Base-by-base conservation (phyloP, 495 filamentous ascomycete species). In the Penicillium maclennaniae region DNA sequence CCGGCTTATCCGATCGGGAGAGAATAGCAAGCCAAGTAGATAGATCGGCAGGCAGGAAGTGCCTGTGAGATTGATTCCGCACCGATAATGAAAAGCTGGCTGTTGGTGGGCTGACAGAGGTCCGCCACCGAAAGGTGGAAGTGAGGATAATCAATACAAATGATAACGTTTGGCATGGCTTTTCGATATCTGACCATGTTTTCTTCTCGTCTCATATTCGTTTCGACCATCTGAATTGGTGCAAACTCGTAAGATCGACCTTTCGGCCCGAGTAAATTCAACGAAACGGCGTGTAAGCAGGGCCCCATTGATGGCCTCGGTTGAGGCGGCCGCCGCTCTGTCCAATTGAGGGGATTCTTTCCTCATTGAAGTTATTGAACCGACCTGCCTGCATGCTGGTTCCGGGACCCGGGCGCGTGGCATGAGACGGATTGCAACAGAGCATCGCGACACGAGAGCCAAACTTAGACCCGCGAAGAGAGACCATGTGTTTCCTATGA, bases 371-470 rank as follows among this genome's bases (percentile, higher is more conserved):
- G 51, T 83, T 81, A 58, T 67, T 71, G 59, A 71, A 83, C 51
- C 83, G 80, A 48, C 75, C 76, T 43, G 79, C 73, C 66, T 79
- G 85, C 62, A 80, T 72, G 10, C 88, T 84, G 45, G 83, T 83
- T 36, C 87, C 87, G 49, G 91, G 90, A 36, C 90, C 89, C 28
- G 91, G 89, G 42, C 91, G 88, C 56, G 88, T 95, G 34, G 87
- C 79, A 56, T 87, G 81, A 25, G 87, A 87, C 28, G 91, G 92
- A 65, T 97, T 97, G 75, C 90, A 96, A 73, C 95, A 97, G 51
- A 97, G 88, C 91, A 97, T 97, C 44, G 92, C 93, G 41, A 97
- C 93, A 46, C 93, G 89, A 51, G 93, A 97, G 51, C 93, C 93
- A 69, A 97, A 98, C 67, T 98, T 98, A 58, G 93, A 97, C 40